A percentile compares a stretch with the other conserved stretches of the same genome.
phyloP scores from a whole-genome alignment of 1,139 yeast genomes.

The Scheffersomyces insectosa region DNA sequence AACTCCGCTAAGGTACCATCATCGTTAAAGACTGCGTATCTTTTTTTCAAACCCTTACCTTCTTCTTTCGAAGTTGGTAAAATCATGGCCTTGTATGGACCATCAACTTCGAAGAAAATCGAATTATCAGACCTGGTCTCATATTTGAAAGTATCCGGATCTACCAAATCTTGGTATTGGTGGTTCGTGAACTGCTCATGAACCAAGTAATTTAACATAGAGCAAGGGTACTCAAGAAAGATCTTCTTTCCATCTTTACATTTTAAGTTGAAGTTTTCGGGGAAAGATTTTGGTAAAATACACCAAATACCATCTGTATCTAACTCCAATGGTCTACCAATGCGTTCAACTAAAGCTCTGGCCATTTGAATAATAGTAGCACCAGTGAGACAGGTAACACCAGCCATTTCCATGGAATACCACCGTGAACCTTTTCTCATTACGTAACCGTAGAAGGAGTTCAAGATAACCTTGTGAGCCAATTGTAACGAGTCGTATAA shows the following conservation, averaged over 20 bases:
- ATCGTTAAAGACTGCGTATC: conserved; percentile 95
- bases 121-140: conserved; percentile 86
- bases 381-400: conserved; percentile 96
- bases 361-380: conserved; percentile 99
- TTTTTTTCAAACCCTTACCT: conserved; percentile 92
- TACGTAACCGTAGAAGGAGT: conserved; percentile 96
- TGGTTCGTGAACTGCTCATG: conserved; percentile 90
- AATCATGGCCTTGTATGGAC: conserved; percentile 97
- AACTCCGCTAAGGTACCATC: conserved; percentile 94
- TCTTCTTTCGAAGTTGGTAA: conserved; percentile 97
- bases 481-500: conserved; percentile 92
- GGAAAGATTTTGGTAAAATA: conserved; percentile 88
- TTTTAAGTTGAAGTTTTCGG: conserved; percentile 78
- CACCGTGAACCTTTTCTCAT: conserved; percentile 99
- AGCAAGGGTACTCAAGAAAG: conserved; percentile 87
- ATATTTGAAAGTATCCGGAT: conserved; percentile 66
- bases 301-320: conserved; percentile 99
- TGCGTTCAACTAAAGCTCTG: conserved; percentile 83
- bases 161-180: conserved; percentile 86
- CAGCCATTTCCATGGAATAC: conserved; percentile 99
- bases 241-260: conserved; percentile 77
- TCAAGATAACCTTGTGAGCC: conserved; percentile 95
- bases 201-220: conserved; percentile 92
- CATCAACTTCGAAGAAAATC: conserved; percentile 97
- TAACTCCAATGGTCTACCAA: conserved; percentile 93